phyloP scores from a whole-genome alignment of 805 yeast species.

The Lachancea dasiensis region DNA sequence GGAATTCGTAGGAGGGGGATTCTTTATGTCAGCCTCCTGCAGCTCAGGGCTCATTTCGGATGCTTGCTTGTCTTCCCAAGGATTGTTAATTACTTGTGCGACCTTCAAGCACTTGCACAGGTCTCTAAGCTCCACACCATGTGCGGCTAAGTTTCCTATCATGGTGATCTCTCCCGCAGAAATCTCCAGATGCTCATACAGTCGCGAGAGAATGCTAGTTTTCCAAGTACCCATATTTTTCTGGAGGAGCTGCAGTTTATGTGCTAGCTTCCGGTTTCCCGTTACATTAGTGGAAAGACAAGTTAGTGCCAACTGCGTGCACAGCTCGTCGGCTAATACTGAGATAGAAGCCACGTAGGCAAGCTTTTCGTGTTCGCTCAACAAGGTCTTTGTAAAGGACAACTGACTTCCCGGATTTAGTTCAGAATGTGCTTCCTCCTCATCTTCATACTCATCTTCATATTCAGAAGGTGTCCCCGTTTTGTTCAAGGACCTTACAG shows the following conservation, averaged over 20 bases:
- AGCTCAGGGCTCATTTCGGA: neutral
- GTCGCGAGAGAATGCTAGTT: slow-evolving; percentile 56
- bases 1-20: slow-evolving; percentile 14
- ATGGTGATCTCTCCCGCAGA: slow-evolving; percentile 69
- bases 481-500: slow-evolving; percentile 14
- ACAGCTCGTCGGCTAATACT: slow-evolving; percentile 72
- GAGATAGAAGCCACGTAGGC: slow-evolving; percentile 87
- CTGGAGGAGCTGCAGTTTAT: slow-evolving; percentile 58
- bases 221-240: slow-evolving; percentile 84
- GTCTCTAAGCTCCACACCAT: slow-evolving; percentile 73
- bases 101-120: slow-evolving; percentile 57
- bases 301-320: slow-evolving; percentile 63
- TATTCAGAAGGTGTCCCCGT: slow-evolving; percentile 22
- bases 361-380: slow-evolving; percentile 77
- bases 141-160: slow-evolving; percentile 81
- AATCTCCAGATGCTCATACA: slow-evolving; percentile 79
- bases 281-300: slow-evolving; percentile 46
- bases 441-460: slow-evolving; percentile 32
- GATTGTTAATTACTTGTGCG: slow-evolving; percentile 46
- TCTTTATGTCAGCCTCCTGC: slow-evolving; percentile 1
- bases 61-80: slow-evolving; percentile 30
- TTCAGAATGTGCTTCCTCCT: slow-evolving; percentile 38
- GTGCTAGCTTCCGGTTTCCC: slow-evolving; percentile 44
- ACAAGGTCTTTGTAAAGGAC: slow-evolving; percentile 71
- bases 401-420: slow-evolving; percentile 45